phyloP scores from a whole-genome alignment of 2,329 filamentous ascomycete genomes.

The Setomelanomma holmii region DNA sequence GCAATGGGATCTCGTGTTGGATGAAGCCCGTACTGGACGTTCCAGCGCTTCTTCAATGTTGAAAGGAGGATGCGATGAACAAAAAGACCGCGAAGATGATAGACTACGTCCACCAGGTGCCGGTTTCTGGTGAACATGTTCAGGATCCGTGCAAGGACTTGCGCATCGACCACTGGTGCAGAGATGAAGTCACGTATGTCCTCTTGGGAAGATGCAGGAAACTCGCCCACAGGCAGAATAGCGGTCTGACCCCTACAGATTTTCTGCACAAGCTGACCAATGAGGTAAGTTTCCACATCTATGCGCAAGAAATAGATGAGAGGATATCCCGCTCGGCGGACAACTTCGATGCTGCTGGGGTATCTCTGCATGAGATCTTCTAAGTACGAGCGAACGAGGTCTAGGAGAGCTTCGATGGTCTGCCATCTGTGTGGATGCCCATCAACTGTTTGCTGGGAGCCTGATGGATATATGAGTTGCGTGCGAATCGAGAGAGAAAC shows the following conservation, averaged over 20 bases:
- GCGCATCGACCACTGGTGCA: conserved; percentile 17
- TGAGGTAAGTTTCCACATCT: conserved; percentile 43
- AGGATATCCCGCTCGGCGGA: conserved; percentile 57
- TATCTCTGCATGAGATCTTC: conserved; percentile 29
- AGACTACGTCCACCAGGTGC: conserved; percentile 55
- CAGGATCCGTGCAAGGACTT: conserved; percentile 21
- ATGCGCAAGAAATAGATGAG: conserved; percentile 62
- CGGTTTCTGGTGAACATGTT: conserved; percentile 43
- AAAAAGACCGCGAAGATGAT: conserved; percentile 69
- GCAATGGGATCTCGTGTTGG: conserved; percentile 64
- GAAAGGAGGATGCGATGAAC: conserved; percentile 66
- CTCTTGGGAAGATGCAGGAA: conserved; percentile 27
- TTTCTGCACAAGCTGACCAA: conserved; percentile 35
- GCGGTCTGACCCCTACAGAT: conserved; percentile 40
- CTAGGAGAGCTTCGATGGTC: conserved; percentile 45
- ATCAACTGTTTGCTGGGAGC: conserved; percentile 50
- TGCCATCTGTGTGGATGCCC: conserved; percentile 52
- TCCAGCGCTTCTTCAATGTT: conserved; percentile 68
- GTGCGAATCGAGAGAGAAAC: conserved; percentile 52
- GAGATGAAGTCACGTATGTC: conserved; percentile 47
- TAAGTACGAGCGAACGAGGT: conserved; percentile 35
- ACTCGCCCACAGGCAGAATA: conserved; percentile 35
- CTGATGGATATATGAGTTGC: conserved; percentile 55
- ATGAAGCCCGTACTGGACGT: conserved; percentile 65
- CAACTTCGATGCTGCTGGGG: conserved; percentile 59